Conservation (phyloP, 495 filamentous ascomycete species). For the Aspergillus bridgeri region DNA sequence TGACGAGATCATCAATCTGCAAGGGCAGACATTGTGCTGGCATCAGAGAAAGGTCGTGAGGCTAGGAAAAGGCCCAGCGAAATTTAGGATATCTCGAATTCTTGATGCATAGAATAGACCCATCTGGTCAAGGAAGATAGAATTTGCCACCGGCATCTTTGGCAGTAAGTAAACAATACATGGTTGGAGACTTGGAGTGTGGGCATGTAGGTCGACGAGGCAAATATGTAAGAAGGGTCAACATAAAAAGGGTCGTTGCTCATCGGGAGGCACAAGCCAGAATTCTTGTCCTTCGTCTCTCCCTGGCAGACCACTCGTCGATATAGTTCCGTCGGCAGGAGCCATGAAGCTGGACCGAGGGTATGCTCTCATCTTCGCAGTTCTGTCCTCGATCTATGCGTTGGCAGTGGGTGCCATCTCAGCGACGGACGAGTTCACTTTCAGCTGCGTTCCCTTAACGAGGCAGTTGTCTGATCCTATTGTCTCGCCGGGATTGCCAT, state of each 20-base stretch:
- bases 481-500: slow-evolving; percentile 51
- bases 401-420: not conserved
- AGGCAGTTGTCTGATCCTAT: slow-evolving; percentile 59
- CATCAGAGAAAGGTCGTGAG: no score
- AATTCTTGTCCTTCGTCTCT: not conserved
- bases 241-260: not conserved
- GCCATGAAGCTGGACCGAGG: not conserved
- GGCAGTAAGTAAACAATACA: not conserved
- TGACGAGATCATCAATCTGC: no score
- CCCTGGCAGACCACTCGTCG: not conserved
- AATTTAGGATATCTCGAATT: no score
- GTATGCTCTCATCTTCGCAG: not conserved
- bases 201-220: not conserved
- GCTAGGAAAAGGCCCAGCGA: no score
- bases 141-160: not conserved
- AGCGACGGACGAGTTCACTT: slow-evolving; percentile 17
- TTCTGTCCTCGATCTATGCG: not conserved
- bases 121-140: not conserved
- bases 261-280: not conserved
- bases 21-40: no score
- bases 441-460: slow-evolving; percentile 21
- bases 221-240: not conserved
- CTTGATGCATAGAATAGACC: not conserved
- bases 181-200: not conserved
- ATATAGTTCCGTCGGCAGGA: not conserved